These are phyloP conservation scores for Gracilaria domingensis DNA, from an alignment of 23 red algal species.

Conservation along the genomic window DNA sequence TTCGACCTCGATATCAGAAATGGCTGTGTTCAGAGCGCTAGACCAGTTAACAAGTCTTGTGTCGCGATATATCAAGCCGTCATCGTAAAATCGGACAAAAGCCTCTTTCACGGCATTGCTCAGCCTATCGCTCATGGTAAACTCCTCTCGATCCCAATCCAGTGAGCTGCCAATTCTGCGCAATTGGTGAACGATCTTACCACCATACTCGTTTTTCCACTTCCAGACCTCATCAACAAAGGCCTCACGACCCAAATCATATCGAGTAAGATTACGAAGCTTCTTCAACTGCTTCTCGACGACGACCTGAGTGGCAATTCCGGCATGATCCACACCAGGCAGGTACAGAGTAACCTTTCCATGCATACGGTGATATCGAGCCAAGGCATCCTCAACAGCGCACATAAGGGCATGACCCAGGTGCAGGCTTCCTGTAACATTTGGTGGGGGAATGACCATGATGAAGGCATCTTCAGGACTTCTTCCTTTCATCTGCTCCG, in stretches of 20 bases:
- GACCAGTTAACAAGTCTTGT: slow-evolving; percentile 98
- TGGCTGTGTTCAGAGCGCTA: slow-evolving; percentile 87
- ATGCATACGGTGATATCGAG: slow-evolving; percentile 96
- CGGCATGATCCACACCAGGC: slow-evolving; percentile 97
- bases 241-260: slow-evolving; percentile 88
- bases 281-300: slow-evolving; percentile 94
- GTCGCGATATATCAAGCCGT: slow-evolving; percentile 95
- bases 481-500: slow-evolving; percentile 46
- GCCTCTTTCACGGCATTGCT: slow-evolving; percentile 93
- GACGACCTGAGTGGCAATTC: slow-evolving; percentile 98
- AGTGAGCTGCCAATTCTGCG: slow-evolving; percentile 88
- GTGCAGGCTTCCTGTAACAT: slow-evolving; percentile 98
- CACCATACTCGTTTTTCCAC: slow-evolving; percentile 97
- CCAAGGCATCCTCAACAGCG: slow-evolving; percentile 89
- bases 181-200: slow-evolving; percentile 91
- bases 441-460: slow-evolving; percentile 99
- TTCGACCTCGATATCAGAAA: slow-evolving; percentile 98
- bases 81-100: slow-evolving; percentile 95
- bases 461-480: slow-evolving; percentile 74
- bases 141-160: slow-evolving; percentile 98
- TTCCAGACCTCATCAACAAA: slow-evolving; percentile 97
- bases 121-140: slow-evolving; percentile 89
- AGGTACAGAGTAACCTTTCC: slow-evolving; percentile 86
- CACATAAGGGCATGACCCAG: slow-evolving; percentile 97
- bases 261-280: slow-evolving; percentile 68